Conservation (phyloP, 257 asterid species). For the Solanum tarapatanum region DNA sequence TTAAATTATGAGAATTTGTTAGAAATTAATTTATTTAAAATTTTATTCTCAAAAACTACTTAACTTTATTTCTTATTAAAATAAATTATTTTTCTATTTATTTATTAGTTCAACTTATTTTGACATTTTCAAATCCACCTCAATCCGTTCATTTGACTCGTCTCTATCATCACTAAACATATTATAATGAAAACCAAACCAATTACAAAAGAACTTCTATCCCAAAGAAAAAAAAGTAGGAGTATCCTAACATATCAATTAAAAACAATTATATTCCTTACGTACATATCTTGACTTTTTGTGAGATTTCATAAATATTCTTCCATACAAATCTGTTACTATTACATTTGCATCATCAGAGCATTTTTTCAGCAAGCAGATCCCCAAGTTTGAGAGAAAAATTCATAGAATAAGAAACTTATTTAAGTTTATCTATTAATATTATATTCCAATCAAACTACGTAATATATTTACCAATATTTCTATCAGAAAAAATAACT, state of each 20-base stretch:
- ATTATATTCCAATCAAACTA: no score
- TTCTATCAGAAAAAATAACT: no score
- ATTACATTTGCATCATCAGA: background rate
- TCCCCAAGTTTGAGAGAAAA: background rate
- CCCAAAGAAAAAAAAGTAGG: background rate
- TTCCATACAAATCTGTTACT: background rate
- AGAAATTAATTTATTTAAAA: background rate
- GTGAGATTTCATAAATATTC: background rate
- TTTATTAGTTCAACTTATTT: no score
- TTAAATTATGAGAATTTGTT: background rate
- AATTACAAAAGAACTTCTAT: background rate
- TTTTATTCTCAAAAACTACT: background rate
- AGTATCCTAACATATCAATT: background rate
- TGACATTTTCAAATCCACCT: no score
- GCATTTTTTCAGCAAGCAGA: background rate
- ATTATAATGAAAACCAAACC: background rate
- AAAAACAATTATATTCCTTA: background rate
- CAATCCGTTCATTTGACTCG: background rate
- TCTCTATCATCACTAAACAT: background rate
- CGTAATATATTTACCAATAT: no score
- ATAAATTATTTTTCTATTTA: no score
- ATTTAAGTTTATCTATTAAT: no score
- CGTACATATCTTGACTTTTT: background rate
- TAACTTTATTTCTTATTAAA: no score
- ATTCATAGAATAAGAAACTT: background rate